Evolutionary conservation across 1,284 basidiomycete species (phyloP), one percentile per base, ranked within the genome.

Genomic region (Phenoliferia sp.): DNA sequence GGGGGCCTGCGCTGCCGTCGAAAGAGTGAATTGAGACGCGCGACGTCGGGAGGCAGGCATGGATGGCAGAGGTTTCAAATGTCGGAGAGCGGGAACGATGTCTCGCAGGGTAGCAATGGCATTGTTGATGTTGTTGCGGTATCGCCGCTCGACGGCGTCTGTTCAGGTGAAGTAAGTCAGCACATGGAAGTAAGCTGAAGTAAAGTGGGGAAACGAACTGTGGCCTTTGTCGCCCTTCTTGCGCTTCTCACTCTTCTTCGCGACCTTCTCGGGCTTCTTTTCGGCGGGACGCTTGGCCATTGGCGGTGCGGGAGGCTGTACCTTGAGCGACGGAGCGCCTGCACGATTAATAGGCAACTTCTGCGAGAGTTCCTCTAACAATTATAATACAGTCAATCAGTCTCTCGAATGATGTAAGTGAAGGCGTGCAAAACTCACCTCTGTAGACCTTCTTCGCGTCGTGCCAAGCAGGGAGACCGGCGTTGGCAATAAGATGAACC

Each of bases 61-160:
- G 29, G 73, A 74, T 9, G 74, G 74, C 6, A 75, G 68, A 2
- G 74, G 70, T 48, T 74, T 70, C 50, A 75, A 66, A 34, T 75
- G 74, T 3, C 67, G 65, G 32, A 75, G 59, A 2, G 74, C 74
- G 2, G 74, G 74, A 17, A 75, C 71, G 2, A 67, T 66, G 59
- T 75, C 74, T 15, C 72, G 69, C 17, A 75, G 66, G 15, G 72
- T 66, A 3, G 74, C 72, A 29, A 75, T 66, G 34, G 67, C 69
- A 29, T 71, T 71, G 64, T 75, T 75, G 68, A 75, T 75, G 60
- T 73, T 74, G 60, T 75, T 75, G 35, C 74, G 73, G 50, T 75
- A 75, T 56, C 73, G 67, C 52, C 73, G 71, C 59, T 75, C 74
- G 61, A 75, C 74, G 9, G 74, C 74, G 35, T 75, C 73, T 75